Conservation (phyloP, 1,284 basidiomycete species). For the Trametes pubescens region DNA sequence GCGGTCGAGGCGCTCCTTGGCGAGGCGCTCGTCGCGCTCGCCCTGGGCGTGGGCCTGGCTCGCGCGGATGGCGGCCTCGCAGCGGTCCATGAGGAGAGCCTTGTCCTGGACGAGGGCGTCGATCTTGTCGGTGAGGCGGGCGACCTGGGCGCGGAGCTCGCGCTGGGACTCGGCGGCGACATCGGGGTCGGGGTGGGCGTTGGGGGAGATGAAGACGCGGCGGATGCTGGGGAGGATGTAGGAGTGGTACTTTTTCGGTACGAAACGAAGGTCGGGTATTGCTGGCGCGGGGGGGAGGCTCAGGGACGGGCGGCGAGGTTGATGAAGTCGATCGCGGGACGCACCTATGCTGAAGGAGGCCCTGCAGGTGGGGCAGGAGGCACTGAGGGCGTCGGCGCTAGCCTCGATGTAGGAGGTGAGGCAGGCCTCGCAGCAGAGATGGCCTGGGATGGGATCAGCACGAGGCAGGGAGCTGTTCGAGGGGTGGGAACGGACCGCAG, state of each 20-base stretch:
- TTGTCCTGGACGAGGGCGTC: constrained; percentile 49
- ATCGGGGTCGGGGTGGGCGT: constrained; percentile 31
- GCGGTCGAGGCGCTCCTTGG: constrained; percentile 39
- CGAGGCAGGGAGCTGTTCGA: not conserved
- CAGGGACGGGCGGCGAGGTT: constrained; percentile 1
- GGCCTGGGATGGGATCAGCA: constrained; percentile 50
- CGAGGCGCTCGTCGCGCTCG: constrained; percentile 45
- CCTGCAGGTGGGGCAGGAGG: constrained; percentile 68
- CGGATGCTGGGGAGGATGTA: constrained; percentile 64
- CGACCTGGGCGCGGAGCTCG: constrained; percentile 39
- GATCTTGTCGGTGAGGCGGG: constrained; percentile 47
- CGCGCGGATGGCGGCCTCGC: constrained; percentile 46
- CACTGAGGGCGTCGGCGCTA: constrained; percentile 48
- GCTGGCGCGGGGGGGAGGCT: constrained; percentile 34
- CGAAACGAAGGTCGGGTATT: constrained; percentile 54
- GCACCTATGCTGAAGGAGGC: constrained; percentile 60
- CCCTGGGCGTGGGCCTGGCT: constrained; percentile 44
- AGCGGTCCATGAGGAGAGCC: constrained; percentile 49
- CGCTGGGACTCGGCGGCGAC: constrained; percentile 14
- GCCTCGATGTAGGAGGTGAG: constrained; percentile 56
- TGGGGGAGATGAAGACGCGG: constrained; percentile 60
- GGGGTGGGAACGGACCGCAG: constrained; percentile 56
- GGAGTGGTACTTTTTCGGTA: constrained; percentile 67
- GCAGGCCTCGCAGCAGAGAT: constrained; percentile 68
- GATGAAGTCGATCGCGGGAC: constrained; percentile 21